Evolutionary conservation across 2,329 filamentous ascomycete genomes (phyloP).

Genomic region (Aspergillus brasiliensis): DNA sequence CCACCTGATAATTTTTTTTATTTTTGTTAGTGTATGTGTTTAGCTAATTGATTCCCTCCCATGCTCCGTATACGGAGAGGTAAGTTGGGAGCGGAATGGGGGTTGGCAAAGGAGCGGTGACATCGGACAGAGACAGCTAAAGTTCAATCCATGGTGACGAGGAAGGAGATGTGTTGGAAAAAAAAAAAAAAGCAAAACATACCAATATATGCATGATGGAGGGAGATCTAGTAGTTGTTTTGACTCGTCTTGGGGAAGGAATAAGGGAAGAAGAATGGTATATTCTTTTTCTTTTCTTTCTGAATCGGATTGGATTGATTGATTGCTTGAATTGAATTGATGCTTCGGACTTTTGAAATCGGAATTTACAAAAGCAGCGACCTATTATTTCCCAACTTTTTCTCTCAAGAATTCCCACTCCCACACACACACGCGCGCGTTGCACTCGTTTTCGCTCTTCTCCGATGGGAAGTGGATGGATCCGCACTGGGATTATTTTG

Average conservation of each 20-base stretch:
- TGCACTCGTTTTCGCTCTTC: neutral
- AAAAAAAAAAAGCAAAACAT: constrained; percentile 28
- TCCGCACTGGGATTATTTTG: neutral
- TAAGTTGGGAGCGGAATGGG: no score
- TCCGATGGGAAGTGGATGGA: neutral
- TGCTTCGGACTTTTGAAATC: neutral
- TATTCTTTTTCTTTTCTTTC: neutral
- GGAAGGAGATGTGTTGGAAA: neutral
- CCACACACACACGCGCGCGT: neutral
- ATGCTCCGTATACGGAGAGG: no score
- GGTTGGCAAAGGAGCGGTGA: no score
- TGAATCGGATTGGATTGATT: neutral
- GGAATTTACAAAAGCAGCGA: neutral
- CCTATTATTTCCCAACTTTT: neutral
- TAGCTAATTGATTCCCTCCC: no score
- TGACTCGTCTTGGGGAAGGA: constrained; percentile 11
- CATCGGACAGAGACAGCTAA: no score
- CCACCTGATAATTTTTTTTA: constrained; percentile 31
- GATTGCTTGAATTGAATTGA: neutral
- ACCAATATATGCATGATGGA: constrained; percentile 52
- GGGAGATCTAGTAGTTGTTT: constrained; percentile 8
- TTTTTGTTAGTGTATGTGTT: no score
- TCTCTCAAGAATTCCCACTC: no score
- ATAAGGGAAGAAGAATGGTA: neutral
- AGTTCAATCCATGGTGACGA: neutral